A percentile compares a stretch with the other conserved stretches of the same genome.
phyloP scores from a whole-genome alignment of 345 rosid species.

The Luvunga scandens region DNA sequence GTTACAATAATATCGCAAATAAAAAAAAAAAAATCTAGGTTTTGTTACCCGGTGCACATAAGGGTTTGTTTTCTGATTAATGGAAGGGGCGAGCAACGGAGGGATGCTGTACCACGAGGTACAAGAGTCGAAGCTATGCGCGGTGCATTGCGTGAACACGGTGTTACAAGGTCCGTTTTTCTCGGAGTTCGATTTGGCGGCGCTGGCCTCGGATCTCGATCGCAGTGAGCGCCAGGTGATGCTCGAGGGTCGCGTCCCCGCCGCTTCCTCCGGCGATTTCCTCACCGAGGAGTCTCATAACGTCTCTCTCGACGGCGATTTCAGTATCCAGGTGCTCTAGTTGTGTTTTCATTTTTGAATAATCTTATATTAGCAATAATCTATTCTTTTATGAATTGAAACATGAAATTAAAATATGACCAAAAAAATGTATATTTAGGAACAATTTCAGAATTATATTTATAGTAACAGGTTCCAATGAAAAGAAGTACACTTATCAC shows the following conservation, averaged over 20 bases:
- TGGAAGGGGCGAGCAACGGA: conserved; percentile 84
- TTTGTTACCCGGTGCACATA: not conserved
- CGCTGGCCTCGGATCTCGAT: conserved; percentile 92
- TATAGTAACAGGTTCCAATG: no score
- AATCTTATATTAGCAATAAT: not conserved
- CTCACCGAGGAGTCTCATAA: conserved; percentile 85
- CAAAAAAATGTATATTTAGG: no score
- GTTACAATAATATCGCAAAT: not conserved
- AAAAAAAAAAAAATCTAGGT: not conserved
- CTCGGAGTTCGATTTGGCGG: conserved; percentile 92
- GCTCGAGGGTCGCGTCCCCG: conserved; percentile 31
- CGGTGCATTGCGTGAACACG: conserved; percentile 97
- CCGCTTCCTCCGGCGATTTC: conserved; percentile 53
- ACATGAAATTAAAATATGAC: not conserved
- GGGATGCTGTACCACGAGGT: conserved; percentile 99
- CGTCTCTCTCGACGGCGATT: conserved; percentile 91
- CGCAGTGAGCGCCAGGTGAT: conserved; percentile 76
- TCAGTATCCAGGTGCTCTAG: conserved; percentile 76
- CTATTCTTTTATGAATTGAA: not conserved
- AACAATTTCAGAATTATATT: no score
- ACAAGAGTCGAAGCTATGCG: conserved; percentile 95
- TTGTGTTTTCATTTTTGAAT: not conserved
- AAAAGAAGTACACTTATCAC: not conserved
- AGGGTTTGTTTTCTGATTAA: conserved; percentile 23
- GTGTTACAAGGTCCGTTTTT: conserved; percentile 95